A percentile compares a stretch with the other conserved stretches of the same genome.
These are phyloP conservation scores for Phytophthora aleatoria DNA, from an alignment of 352 stramenopile genomes.

Conservation along the genomic window DNA sequence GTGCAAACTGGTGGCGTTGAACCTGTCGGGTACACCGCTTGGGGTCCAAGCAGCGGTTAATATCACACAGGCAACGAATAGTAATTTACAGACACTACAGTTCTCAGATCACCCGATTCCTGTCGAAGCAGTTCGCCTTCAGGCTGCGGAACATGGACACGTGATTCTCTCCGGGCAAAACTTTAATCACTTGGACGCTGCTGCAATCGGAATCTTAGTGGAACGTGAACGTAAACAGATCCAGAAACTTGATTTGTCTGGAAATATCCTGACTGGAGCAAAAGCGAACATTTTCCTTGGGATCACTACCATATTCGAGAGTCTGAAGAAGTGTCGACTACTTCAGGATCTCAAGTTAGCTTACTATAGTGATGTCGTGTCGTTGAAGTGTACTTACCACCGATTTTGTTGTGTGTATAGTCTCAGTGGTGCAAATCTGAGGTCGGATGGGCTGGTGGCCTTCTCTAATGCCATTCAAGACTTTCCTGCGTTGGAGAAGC, in stretches of 20 bases:
- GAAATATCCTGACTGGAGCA: slow-evolving; percentile 55
- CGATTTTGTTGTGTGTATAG: slow-evolving; percentile 20
- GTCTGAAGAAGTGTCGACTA: slow-evolving; percentile 51
- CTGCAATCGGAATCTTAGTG: slow-evolving; percentile 54
- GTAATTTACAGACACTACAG: slow-evolving; percentile 49
- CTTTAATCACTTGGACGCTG: slow-evolving; percentile 67
- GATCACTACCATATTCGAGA: slow-evolving; percentile 46
- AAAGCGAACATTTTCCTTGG: slow-evolving; percentile 66
- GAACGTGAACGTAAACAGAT: slow-evolving; percentile 56
- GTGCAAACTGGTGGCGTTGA: slow-evolving; percentile 52
- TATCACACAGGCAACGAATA: slow-evolving; percentile 48
- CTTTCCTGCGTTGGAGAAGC: slow-evolving; percentile 44
- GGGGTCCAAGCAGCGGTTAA: slow-evolving; percentile 46
- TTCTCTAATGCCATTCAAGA: slow-evolving; percentile 51
- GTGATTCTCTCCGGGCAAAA: slow-evolving; percentile 33
- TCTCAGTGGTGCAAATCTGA: slow-evolving; percentile 40
- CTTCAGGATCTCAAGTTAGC: slow-evolving; percentile 59
- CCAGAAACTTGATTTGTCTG: slow-evolving; percentile 53
- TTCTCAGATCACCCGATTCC: slow-evolving; percentile 50
- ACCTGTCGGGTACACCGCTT: slow-evolving; percentile 58
- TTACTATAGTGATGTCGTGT: not conserved
- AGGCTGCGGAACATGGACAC: slow-evolving; percentile 33
- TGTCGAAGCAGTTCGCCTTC: slow-evolving; percentile 35
- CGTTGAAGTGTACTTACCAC: not conserved
- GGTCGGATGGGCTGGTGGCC: slow-evolving; percentile 57